Evolutionary conservation across 2,329 filamentous ascomycete species (phyloP).

Genomic region (Sporothrix protearum): DNA sequence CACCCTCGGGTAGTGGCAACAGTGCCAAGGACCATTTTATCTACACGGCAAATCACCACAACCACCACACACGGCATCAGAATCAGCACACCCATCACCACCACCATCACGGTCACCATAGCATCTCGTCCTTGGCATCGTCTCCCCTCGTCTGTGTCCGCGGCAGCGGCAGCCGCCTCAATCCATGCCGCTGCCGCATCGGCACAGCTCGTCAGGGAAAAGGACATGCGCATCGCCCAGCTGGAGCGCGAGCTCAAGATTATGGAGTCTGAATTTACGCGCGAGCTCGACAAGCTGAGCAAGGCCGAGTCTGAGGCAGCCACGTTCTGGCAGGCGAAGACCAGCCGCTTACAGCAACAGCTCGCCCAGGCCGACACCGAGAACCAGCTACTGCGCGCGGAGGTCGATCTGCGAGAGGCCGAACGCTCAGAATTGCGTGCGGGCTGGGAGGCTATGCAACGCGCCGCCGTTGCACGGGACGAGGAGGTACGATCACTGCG

Average conservation of each 20-base stretch:
- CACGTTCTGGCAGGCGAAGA: constrained; percentile 56
- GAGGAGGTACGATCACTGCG: constrained; percentile 54
- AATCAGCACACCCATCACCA: constrained; percentile 18
- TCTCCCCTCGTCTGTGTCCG: constrained; percentile 24
- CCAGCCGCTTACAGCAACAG: constrained; percentile 45
- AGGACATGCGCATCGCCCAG: constrained; percentile 50
- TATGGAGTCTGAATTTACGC: constrained; percentile 53
- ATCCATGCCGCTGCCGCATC: constrained; percentile 29
- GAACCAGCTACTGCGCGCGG: constrained; percentile 48
- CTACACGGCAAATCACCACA: constrained; percentile 4
- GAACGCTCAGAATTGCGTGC: constrained; percentile 50
- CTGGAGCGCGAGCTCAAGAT: constrained; percentile 51
- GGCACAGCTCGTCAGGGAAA: constrained; percentile 40
- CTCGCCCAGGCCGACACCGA: constrained; percentile 52
- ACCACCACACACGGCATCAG: constrained; percentile 25
- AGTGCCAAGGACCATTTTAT: constrained; percentile 19
- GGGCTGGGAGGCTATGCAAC: constrained; percentile 47
- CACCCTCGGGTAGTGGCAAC: neutral
- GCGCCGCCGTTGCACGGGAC: constrained; percentile 49
- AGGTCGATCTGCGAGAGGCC: constrained; percentile 47
- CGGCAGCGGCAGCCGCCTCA: constrained; percentile 23
- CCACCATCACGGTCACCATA: constrained; percentile 14
- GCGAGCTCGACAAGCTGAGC: constrained; percentile 51
- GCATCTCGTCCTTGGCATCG: constrained; percentile 1
- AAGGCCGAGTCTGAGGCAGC: constrained; percentile 54